phyloP scores from a whole-genome alignment of 2,329 filamentous ascomycete genomes.

The Aspergillus candidus region DNA sequence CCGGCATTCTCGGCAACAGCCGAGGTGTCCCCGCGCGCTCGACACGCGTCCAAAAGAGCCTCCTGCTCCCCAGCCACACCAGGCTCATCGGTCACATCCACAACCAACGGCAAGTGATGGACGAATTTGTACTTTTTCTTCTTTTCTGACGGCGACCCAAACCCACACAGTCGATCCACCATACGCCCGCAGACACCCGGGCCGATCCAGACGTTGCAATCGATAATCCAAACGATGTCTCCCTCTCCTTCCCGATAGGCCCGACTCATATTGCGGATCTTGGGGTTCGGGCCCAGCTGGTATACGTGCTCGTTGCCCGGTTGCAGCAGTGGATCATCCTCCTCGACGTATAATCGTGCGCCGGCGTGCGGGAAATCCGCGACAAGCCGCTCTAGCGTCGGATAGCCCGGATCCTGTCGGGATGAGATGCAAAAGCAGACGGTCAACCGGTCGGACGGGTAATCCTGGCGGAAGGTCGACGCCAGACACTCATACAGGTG shows the following conservation, averaged over 20 bases:
- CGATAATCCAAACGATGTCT: conserved; percentile 88
- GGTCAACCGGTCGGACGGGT: conserved; percentile 68
- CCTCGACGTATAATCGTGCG: conserved; percentile 69
- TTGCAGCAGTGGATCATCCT: conserved; percentile 67
- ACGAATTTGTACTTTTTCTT: conserved; percentile 73
- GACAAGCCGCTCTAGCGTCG: conserved; percentile 65
- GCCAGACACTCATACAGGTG: conserved; percentile 87
- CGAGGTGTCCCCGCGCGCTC: conserved; percentile 8
- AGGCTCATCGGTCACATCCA: conserved; percentile 55
- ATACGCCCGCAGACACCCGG: conserved; percentile 74
- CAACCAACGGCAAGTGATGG: conserved; percentile 82
- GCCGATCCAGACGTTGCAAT: conserved; percentile 93
- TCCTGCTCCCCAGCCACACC: conserved; percentile 21
- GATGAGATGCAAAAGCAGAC: conserved; percentile 78
- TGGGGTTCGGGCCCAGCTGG: conserved; percentile 88
- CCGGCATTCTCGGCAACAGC: neutral
- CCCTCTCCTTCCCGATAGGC: conserved; percentile 83
- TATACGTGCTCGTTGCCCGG: conserved; percentile 43
- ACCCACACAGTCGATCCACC: conserved; percentile 80
- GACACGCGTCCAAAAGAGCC: conserved; percentile 18
- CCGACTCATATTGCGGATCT: conserved; percentile 92
- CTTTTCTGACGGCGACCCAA: conserved; percentile 39
- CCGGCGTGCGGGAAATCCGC: conserved; percentile 67
- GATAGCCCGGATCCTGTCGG: conserved; percentile 67
- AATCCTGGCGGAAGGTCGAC: conserved; percentile 75